Base-by-base conservation (phyloP, 306 rosid species). In the Sicyos edulis region DNA sequence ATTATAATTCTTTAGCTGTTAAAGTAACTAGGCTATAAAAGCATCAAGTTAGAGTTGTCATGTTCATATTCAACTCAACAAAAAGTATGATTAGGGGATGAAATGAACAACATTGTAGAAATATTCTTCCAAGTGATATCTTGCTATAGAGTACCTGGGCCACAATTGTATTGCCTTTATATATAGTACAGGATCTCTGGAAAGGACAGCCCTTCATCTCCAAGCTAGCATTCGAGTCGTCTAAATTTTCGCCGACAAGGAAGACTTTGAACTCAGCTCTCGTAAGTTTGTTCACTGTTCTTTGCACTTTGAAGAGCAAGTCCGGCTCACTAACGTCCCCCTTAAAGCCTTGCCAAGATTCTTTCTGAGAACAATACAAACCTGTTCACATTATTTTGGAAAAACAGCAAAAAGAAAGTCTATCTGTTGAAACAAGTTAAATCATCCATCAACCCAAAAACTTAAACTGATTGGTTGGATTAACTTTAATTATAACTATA, bases 281-380 rank as follows among this genome's bases (percentile, higher is more conserved):
- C 55, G 76, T 84, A 21, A 86, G 74, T 49, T 81, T 86, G 62
- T 80, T 90, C 34, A 63, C 32, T 42, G 80, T 80, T 75, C 93
- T 87, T 70, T 79, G 73, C 78, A 87, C 90, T 75, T 75, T 81
- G 49, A 90, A 86, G 55, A 84, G 74, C 71, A 84, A 58, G 3
- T 86, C 85, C 66, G 64, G 75, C 2, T 74, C 76, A 65, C 73
- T 77, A 3, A 58, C 78, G 3, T 58, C 83, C 65, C 90, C 97
- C 73, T 77, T 87, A 4, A 78, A 90, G 73, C 97, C 91, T 76
- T 82, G 80, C 98, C 98, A 93, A 74, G 58, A 75, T 29, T 92
- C 92, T 58, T 74, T 78, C 97, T 93, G 50, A 72, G 57, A 74
- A 56, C 75, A 82, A 65, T 70, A 76, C 69, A 65, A 21, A 40